Evolutionary conservation across 108 stramenopile species (phyloP), one percentile per base, ranked within the genome.

Genomic region (Conticribra weissflogii): DNA sequence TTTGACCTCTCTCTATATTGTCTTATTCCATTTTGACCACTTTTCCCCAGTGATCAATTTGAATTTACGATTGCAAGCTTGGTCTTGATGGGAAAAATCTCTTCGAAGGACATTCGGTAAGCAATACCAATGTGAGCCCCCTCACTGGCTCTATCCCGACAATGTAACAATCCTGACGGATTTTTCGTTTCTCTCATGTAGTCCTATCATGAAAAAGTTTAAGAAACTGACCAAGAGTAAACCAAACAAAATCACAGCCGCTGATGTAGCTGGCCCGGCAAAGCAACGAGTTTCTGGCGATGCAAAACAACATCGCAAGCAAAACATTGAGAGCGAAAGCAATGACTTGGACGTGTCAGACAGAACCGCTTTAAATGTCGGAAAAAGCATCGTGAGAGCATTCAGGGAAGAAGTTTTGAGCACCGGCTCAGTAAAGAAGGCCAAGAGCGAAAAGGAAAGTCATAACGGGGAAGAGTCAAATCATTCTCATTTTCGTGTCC

Each of bases 151-250:
- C n/a, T n/a, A n/a, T n/a, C n/a, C n/a, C n/a, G n/a, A n/a, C n/a
- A n/a, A n/a, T n/a, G n/a, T n/a, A n/a, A n/a, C n/a, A n/a, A n/a
- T n/a, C n/a, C n/a, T n/a, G n/a, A n/a, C n/a, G n/a, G n/a, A n/a
- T n/a, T n/a, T n/a, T n/a, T n/a, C n/a, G n/a, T n/a, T n/a, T n/a
- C n/a, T n/a, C n/a, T n/a, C n/a, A n/a, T n/a, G n/a, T n/a, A n/a
- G n/a, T n/a, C 76, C 75, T 3, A 86, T 86, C 41, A 78, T 86
- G 67, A 73, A 83, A 23, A 83, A 83, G 50, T 86, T 83, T 56
- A 80, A 80, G 18, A 67, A 70, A 5, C 55, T 83, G 12, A 78
- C 85, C 15, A 68, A 81, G 7, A 49, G 59, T 41, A 66, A 83
- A 47, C 29, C 67, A 2, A 58, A 58, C 24, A 68, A 58, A 56